Percentiles rank a stretch among this genome's conserved stretches.
phyloP scores from a whole-genome alignment of 495 filamentous ascomycete species.

The Neurospora terricola region DNA sequence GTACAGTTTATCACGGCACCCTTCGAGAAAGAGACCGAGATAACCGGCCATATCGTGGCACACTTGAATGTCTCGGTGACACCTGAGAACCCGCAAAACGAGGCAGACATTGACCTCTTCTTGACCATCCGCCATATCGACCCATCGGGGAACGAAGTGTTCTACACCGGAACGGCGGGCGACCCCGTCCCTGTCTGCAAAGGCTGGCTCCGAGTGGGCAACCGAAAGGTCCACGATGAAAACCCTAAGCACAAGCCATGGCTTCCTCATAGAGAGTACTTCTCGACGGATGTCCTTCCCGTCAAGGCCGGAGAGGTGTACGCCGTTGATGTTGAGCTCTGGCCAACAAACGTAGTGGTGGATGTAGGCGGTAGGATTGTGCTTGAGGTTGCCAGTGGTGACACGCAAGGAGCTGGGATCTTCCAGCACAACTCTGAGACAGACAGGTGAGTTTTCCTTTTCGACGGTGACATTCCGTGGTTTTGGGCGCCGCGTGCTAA shows the following conservation, averaged over 20 bases:
- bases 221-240: slow-evolving; percentile 41
- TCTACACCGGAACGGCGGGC: slow-evolving; percentile 50
- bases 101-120: slow-evolving; percentile 55
- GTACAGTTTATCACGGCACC: slow-evolving; percentile 45
- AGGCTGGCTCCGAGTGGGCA: slow-evolving; percentile 47
- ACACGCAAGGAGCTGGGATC: slow-evolving; percentile 52
- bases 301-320: slow-evolving; percentile 50
- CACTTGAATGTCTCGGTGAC: slow-evolving; percentile 51
- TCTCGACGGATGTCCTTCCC: slow-evolving; percentile 43
- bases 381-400: slow-evolving; percentile 48
- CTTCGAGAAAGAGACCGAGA: slow-evolving; percentile 49
- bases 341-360: slow-evolving; percentile 59
- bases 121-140: slow-evolving; percentile 51
- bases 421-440: slow-evolving; percentile 43
- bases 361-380: slow-evolving; percentile 42
- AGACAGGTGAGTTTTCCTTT: slow-evolving; percentile 17
- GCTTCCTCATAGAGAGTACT: slow-evolving; percentile 52
- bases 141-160: slow-evolving; percentile 46
- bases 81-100: slow-evolving; percentile 17
- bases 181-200: slow-evolving; percentile 41
- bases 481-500: not conserved
- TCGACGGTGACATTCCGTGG: not conserved
- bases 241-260: slow-evolving; percentile 39
- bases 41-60: slow-evolving; percentile 56
- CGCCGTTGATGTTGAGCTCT: slow-evolving; percentile 54